Evolutionary conservation across 208 protist species (phyloP).

Genomic region (Herpetomonas samuelpessoai): DNA sequence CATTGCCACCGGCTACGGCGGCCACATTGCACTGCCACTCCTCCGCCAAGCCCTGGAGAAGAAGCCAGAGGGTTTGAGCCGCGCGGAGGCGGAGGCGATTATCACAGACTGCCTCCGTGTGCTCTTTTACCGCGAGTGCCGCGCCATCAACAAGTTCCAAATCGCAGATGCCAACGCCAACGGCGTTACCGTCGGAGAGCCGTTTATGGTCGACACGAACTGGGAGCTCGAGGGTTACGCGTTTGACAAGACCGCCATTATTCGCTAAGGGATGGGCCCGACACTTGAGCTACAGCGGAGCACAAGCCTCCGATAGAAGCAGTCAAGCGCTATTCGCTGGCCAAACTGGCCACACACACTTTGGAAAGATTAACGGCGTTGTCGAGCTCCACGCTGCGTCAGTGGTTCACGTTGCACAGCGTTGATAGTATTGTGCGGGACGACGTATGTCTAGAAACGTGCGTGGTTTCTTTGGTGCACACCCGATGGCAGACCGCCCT

Average conservation of each 20-base stretch:
- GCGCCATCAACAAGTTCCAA: constrained; percentile 95
- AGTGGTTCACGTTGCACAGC: no score
- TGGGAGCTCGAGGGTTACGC: constrained; percentile 90
- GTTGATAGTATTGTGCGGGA: no score
- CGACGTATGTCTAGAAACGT: no score
- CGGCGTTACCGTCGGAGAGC: constrained; percentile 82
- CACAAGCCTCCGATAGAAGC: neutral
- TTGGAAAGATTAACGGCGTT: no score
- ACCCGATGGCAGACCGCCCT: no score
- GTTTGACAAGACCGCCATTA: constrained; percentile 88
- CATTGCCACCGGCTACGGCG: constrained; percentile 95
- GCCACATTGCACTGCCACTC: constrained; percentile 94
- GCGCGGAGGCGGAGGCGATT: constrained; percentile 84
- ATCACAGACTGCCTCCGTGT: constrained; percentile 93
- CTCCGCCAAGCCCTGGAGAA: constrained; percentile 88
- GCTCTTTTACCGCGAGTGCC: constrained; percentile 96
- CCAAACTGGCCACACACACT: no score
- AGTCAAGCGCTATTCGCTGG: no score
- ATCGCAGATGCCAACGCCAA: constrained; percentile 78
- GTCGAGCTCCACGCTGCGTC: no score
- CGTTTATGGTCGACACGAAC: constrained; percentile 92
- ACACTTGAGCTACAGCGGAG: no score
- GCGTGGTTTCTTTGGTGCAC: no score
- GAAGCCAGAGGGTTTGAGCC: constrained; percentile 68
- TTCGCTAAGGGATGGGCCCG: no score